Percentiles rank a stretch among this genome's conserved stretches.
These are phyloP conservation scores for Paraglomus occultum DNA, from an alignment of 192 early-diverging fungal genomes.

Conservation along the genomic window DNA sequence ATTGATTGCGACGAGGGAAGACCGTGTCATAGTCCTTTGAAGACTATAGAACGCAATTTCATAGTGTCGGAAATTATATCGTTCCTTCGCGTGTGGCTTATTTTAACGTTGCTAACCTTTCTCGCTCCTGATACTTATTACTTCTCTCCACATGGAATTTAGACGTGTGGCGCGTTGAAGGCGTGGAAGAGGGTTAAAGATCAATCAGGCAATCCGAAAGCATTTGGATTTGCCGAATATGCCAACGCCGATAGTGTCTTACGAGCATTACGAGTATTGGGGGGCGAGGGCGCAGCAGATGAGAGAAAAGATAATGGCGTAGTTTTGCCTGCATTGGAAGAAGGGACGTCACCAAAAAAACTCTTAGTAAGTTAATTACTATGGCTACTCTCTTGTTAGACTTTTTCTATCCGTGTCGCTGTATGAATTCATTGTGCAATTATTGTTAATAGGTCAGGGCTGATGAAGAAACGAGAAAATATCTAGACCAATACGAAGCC, in stretches of 20 bases:
- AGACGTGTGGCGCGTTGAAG: conserved; percentile 66
- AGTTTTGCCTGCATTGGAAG: conserved; percentile 40
- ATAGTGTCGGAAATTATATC: too few species aligned
- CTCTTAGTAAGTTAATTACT: conserved; percentile 41
- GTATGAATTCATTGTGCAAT: not conserved
- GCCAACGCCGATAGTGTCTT: conserved; percentile 60
- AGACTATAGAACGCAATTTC: too few species aligned
- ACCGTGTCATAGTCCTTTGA: too few species aligned
- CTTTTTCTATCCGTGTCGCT: not conserved
- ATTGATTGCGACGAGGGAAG: too few species aligned
- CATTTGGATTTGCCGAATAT: conserved; percentile 76
- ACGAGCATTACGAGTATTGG: conserved; percentile 62
- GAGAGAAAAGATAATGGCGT: conserved; percentile 37
- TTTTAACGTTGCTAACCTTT: conserved; percentile 13
- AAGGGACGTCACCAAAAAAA: conserved; percentile 39
- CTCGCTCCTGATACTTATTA: conserved; percentile 11
- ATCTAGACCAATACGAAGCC: conserved; percentile 51
- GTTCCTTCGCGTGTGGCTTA: conserved; percentile 8
- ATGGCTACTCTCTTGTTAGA: not conserved
- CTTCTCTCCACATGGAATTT: conserved; percentile 1
- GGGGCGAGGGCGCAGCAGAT: conserved; percentile 53
- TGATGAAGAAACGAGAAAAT: conserved; percentile 57
- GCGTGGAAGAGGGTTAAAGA: conserved; percentile 73
- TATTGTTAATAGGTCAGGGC: conserved; percentile 46
- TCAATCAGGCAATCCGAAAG: conserved; percentile 58